A percentile compares a stretch with the other conserved stretches of the same genome.
Evolutionary conservation across 2,329 filamentous ascomycete species (phyloP).

Genomic region (Xylariaceae sp.): DNA sequence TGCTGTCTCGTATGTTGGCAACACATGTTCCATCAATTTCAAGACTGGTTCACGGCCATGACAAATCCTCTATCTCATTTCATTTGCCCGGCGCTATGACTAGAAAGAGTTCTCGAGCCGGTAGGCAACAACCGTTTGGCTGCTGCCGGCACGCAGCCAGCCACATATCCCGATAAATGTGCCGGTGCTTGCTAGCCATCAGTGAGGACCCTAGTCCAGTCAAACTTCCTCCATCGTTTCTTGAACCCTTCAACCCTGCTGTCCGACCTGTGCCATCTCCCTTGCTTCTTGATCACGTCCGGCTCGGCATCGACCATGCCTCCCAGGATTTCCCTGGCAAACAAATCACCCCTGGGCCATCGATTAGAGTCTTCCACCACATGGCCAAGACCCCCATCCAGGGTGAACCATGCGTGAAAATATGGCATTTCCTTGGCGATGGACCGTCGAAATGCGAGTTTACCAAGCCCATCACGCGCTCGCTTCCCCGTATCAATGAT

Average conservation of each 20-base stretch:
- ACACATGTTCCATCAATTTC: neutral
- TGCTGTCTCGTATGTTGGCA: neutral
- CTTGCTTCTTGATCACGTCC: slow-evolving; percentile 84
- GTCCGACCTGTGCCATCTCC: slow-evolving; percentile 70
- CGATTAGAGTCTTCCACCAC: slow-evolving; percentile 78
- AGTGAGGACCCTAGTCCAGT: slow-evolving; percentile 65
- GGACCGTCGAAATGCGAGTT: slow-evolving; percentile 72
- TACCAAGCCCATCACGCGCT: slow-evolving; percentile 64
- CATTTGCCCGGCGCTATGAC: neutral
- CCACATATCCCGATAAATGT: neutral
- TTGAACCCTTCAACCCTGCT: slow-evolving; percentile 70
- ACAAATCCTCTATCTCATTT: neutral
- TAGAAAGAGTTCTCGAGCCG: neutral
- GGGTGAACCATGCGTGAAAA: slow-evolving; percentile 92
- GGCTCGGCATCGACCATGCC: slow-evolving; percentile 83
- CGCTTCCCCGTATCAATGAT: slow-evolving; percentile 78
- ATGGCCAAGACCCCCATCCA: slow-evolving; percentile 90
- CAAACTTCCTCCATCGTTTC: slow-evolving; percentile 85
- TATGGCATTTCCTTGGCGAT: slow-evolving; percentile 97
- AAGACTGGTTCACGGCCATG: neutral
- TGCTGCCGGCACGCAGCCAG: neutral
- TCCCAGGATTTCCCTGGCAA: slow-evolving; percentile 85
- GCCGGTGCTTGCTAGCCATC: slow-evolving; percentile 29
- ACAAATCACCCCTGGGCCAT: slow-evolving; percentile 89
- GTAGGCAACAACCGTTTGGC: neutral